Evolutionary conservation across 768 basidiomycete genomes (phyloP).

Genomic region (Guyanaporus albipodus): DNA sequence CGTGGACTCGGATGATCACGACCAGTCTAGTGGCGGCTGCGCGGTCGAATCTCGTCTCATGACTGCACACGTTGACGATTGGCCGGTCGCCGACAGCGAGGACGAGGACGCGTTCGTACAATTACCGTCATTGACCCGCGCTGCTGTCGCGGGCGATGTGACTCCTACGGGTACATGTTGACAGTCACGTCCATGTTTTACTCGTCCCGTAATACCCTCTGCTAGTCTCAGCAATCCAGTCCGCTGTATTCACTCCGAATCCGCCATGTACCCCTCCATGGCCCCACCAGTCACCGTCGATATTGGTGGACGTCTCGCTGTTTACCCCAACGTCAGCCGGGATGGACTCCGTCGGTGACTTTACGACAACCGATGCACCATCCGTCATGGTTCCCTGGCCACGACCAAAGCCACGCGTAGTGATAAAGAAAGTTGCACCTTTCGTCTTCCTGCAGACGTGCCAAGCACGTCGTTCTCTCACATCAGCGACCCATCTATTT

Average conservation of each 20-base stretch:
- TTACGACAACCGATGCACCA: constrained; percentile 9
- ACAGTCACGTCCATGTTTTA: neutral
- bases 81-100: constrained; percentile 50
- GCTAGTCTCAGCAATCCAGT: constrained; percentile 19
- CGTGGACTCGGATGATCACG: no score
- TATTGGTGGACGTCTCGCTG: constrained; percentile 15
- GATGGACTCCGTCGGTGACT: constrained; percentile 11
- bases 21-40: no score
- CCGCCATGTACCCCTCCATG: constrained; percentile 14
- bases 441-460: neutral
- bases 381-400: constrained; percentile 5
- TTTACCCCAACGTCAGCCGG: constrained; percentile 24
- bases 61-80: constrained; percentile 27
- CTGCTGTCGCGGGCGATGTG: neutral
- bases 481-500: constrained; percentile 18
- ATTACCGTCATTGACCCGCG: neutral
- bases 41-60: no score
- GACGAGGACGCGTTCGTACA: constrained; percentile 26
- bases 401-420: constrained; percentile 33
- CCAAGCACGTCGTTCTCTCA: constrained; percentile 17
- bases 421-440: constrained; percentile 17
- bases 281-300: constrained; percentile 2
- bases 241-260: constrained; percentile 14
- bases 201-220: neutral
- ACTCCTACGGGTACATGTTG: constrained; percentile 9